Conservation (phyloP, 306 rosid genomes). For the Glycyrrhiza uralensis region DNA sequence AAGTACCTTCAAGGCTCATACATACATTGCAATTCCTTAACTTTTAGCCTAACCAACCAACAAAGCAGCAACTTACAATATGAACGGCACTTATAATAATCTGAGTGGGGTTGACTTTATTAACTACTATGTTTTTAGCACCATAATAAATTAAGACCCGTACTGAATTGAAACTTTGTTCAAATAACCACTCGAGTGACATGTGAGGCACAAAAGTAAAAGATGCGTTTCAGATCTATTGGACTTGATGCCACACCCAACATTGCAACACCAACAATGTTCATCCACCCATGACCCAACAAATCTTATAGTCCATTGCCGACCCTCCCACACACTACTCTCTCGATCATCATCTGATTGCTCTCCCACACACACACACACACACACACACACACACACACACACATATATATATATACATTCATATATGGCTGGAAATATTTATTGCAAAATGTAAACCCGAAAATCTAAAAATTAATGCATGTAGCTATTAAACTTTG, state of each 20-base stretch:
- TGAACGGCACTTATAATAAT: not conserved
- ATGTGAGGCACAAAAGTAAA: conserved; percentile 42
- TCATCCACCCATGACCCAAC: not conserved
- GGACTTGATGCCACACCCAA: conserved; percentile 57
- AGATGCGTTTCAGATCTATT: conserved; percentile 45
- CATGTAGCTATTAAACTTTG: too few relatives aligned
- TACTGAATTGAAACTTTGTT: conserved; percentile 17
- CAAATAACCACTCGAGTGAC: conserved; percentile 44
- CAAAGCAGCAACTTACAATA: conserved; percentile 9
- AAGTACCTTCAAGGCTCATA: not conserved
- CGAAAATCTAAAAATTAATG: too few relatives aligned
- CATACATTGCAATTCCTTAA: not conserved
- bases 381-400: too few relatives aligned
- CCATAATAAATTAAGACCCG: not conserved
- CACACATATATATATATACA: too few relatives aligned
- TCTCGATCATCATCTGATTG: not conserved
- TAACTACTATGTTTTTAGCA: not conserved
- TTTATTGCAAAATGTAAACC: too few relatives aligned
- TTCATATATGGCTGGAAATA: too few relatives aligned
- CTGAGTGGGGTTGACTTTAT: conserved; percentile 15
- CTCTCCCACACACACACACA: not conserved
- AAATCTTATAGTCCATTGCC: not conserved
- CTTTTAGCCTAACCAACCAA: not conserved
- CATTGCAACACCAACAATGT: not conserved
- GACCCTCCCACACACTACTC: not conserved